Evolutionary conservation across 176 grass and related monocot species (phyloP).

Genomic region (Secale cereale): DNA sequence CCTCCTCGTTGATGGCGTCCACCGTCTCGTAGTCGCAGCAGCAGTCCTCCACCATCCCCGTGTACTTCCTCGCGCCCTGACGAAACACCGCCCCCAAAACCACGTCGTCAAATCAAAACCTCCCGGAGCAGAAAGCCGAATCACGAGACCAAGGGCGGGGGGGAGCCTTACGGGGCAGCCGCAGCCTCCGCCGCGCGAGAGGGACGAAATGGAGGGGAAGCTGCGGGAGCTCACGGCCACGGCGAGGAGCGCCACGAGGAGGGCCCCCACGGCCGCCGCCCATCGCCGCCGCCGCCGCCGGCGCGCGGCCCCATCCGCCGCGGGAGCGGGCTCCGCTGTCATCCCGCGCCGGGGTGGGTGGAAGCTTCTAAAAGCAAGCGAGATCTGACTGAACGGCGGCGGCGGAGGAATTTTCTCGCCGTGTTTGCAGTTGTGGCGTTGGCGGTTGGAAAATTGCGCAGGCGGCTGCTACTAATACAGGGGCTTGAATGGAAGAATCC

Average conservation of each 20-base stretch:
- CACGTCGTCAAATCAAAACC: background rate
- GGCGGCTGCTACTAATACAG: slow-evolving; percentile 1
- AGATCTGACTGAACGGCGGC: slow-evolving; percentile 25
- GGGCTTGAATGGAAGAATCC: background rate
- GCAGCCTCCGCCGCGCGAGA: slow-evolving; percentile 31
- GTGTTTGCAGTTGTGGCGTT: background rate
- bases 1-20: slow-evolving; percentile 68
- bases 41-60: slow-evolving; percentile 89
- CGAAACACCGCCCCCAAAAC: background rate
- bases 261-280: slow-evolving; percentile 31
- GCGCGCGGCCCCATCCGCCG: background rate
- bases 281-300: slow-evolving; percentile 18
- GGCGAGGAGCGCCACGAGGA: slow-evolving; percentile 62
- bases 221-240: slow-evolving; percentile 48
- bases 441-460: slow-evolving; percentile 19
- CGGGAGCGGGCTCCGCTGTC: background rate
- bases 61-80: slow-evolving; percentile 64
- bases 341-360: background rate
- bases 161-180: slow-evolving; percentile 48
- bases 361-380: slow-evolving; percentile 40
- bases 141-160: background rate
- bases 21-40: slow-evolving; percentile 89
- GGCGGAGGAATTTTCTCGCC: background rate
- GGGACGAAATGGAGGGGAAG: slow-evolving; percentile 29
- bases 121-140: background rate